Evolutionary conservation across 164 flowering plant genomes (phyloP).

Genomic region (Macadamia integrifolia): DNA sequence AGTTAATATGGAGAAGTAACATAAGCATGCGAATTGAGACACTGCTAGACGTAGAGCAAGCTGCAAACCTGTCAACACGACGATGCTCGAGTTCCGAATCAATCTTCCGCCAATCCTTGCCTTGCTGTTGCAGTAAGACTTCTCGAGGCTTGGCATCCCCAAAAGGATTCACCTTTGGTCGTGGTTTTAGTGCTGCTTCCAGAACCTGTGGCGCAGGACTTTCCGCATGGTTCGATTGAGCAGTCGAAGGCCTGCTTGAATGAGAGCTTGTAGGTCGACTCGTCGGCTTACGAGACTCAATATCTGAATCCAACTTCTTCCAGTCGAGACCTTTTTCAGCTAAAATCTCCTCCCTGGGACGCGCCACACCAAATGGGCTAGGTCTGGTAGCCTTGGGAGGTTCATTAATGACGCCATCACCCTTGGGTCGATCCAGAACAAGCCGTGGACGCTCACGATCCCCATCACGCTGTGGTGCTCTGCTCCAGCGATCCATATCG

Average conservation of each 20-base stretch:
- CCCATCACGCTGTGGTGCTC: slow-evolving; percentile 21
- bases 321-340: slow-evolving; percentile 88
- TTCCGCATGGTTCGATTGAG: slow-evolving; percentile 59
- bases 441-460: slow-evolving; percentile 46
- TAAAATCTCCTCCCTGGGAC: slow-evolving; percentile 89
- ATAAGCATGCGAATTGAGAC: neutral
- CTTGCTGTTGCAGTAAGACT: slow-evolving; percentile 49
- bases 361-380: slow-evolving; percentile 57
- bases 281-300: slow-evolving; percentile 47
- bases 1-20: neutral
- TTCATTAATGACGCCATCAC: slow-evolving; percentile 28
- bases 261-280: slow-evolving; percentile 78
- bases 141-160: slow-evolving; percentile 81
- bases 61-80: slow-evolving; percentile 31
- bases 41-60: neutral
- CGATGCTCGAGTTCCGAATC: slow-evolving; percentile 49
- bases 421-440: slow-evolving; percentile 44
- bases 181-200: slow-evolving; percentile 38
- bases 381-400: slow-evolving; percentile 30
- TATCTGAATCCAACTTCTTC: slow-evolving; percentile 64
- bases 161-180: slow-evolving; percentile 83
- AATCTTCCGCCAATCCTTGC: slow-evolving; percentile 52
- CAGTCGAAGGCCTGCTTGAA: slow-evolving; percentile 76
- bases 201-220: slow-evolving; percentile 27
- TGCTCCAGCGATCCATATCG: slow-evolving; percentile 49